Conservation (phyloP, 148 eudicot species). For the Rhododendron kiyosumense region DNA sequence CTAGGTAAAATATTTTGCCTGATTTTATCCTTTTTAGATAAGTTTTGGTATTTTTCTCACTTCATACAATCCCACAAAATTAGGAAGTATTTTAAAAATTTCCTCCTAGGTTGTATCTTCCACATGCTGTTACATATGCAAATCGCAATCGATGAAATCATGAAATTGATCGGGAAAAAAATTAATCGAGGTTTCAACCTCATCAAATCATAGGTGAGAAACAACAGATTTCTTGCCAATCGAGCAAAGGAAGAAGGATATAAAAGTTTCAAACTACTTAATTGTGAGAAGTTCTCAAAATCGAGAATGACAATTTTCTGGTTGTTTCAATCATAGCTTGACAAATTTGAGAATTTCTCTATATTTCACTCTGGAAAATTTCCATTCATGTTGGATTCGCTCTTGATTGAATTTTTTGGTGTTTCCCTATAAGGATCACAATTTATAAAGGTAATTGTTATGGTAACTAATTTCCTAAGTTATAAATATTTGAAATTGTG, state of each 20-base stretch:
- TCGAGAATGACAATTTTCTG: not conserved
- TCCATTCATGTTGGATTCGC: not conserved
- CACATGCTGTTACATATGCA: not conserved
- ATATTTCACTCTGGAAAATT: no score
- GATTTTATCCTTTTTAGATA: not conserved
- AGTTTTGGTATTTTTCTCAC: not conserved
- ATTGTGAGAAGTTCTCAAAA: not conserved
- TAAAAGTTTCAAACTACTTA: no score
- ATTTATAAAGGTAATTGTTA: not conserved
- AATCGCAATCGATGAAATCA: no score
- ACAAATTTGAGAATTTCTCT: no score
- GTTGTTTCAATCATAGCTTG: not conserved
- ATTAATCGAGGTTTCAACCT: no score
- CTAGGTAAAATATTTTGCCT: not conserved
- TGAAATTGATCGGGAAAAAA: no score
- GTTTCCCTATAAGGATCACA: not conserved
- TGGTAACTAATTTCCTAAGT: not conserved
- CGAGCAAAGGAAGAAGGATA: no score
- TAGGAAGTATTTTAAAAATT: no score
- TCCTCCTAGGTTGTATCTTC: not conserved
- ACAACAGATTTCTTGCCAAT: no score
- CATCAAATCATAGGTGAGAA: no score
- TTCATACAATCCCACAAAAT: not conserved
- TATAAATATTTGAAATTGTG: not conserved
- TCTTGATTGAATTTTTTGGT: not conserved